Evolutionary conservation across 805 yeast genomes (phyloP).

Genomic region (Scheffersomyces amazonensis): DNA sequence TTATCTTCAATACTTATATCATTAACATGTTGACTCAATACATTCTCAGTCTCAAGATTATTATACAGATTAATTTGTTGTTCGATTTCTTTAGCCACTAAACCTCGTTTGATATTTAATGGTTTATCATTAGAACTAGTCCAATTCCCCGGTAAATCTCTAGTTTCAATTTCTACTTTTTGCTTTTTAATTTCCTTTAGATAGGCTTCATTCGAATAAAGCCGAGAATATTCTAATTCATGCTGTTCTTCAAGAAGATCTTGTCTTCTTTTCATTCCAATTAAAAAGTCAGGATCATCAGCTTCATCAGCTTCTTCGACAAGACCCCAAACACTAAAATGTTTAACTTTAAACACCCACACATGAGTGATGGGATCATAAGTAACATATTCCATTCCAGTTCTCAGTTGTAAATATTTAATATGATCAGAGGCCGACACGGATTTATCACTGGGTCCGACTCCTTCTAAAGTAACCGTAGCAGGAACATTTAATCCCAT

Average conservation of each 20-base stretch:
- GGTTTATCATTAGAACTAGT: conserved; percentile 16
- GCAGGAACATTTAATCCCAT: conserved; percentile 76
- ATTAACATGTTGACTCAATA: conserved; percentile 23
- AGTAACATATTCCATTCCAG: conserved; percentile 76
- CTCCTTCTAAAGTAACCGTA: conserved; percentile 60
- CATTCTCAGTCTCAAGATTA: conserved; percentile 13
- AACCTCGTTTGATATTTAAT: conserved; percentile 24
- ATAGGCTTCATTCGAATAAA: conserved; percentile 22
- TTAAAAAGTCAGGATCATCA: conserved; percentile 27
- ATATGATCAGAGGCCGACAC: conserved; percentile 49
- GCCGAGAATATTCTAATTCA: conserved; percentile 20
- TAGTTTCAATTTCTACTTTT: conserved; percentile 23
- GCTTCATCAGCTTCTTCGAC: conserved; percentile 22
- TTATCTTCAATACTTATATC: conserved; percentile 26
- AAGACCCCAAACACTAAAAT: conserved; percentile 94
- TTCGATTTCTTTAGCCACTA: conserved; percentile 30
- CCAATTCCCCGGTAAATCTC: conserved; percentile 40
- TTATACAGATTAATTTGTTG: conserved; percentile 1
- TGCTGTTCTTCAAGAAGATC: conserved; percentile 44
- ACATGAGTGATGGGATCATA: conserved; percentile 72
- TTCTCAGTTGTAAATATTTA: conserved; percentile 47
- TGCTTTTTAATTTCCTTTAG: conserved; percentile 35
- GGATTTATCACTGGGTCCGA: conserved; percentile 48
- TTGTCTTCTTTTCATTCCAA: conserved; percentile 28
- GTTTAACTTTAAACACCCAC: conserved; percentile 83